Evolutionary conservation across 1,284 basidiomycete species (phyloP).

Genomic region (Tausonia pullulans): DNA sequence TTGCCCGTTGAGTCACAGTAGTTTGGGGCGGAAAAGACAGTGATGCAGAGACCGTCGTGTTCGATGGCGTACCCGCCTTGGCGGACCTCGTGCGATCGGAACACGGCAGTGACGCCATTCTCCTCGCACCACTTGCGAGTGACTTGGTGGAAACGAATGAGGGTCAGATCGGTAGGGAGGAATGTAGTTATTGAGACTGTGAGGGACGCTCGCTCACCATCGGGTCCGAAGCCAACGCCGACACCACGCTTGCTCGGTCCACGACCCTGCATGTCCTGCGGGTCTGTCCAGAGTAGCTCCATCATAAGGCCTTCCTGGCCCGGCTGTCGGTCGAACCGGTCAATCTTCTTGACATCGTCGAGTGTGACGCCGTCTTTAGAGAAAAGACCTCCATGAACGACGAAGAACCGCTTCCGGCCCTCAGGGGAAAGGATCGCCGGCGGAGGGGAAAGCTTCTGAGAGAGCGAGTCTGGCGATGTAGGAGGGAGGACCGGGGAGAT

Average conservation of each 20-base stretch:
- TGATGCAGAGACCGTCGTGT: slow-evolving; percentile 45
- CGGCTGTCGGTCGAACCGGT: slow-evolving; percentile 79
- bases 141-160: not conserved
- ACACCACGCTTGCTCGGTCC: slow-evolving; percentile 96
- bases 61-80: slow-evolving; percentile 53
- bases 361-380: slow-evolving; percentile 87
- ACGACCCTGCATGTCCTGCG: slow-evolving; percentile 78
- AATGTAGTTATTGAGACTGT: no score
- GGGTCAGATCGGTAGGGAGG: no score
- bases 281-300: slow-evolving; percentile 83
- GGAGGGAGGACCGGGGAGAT: slow-evolving; percentile 61
- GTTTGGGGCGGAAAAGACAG: slow-evolving; percentile 57
- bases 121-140: slow-evolving; percentile 76
- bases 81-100: slow-evolving; percentile 94
- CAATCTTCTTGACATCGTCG: slow-evolving; percentile 80
- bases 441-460: slow-evolving; percentile 28
- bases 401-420: slow-evolving; percentile 80
- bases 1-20: slow-evolving; percentile 3
- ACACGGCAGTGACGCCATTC: slow-evolving; percentile 77
- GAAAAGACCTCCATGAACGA: slow-evolving; percentile 94
- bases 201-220: slow-evolving; percentile 32
- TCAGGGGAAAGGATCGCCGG: slow-evolving; percentile 64
- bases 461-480: slow-evolving; percentile 32
- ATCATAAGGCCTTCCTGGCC: slow-evolving; percentile 86
- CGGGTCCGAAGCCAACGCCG: slow-evolving; percentile 90